Evolutionary conservation across 73 alveolate species (phyloP).

Genomic region (Tetrahymena malaccensis): DNA sequence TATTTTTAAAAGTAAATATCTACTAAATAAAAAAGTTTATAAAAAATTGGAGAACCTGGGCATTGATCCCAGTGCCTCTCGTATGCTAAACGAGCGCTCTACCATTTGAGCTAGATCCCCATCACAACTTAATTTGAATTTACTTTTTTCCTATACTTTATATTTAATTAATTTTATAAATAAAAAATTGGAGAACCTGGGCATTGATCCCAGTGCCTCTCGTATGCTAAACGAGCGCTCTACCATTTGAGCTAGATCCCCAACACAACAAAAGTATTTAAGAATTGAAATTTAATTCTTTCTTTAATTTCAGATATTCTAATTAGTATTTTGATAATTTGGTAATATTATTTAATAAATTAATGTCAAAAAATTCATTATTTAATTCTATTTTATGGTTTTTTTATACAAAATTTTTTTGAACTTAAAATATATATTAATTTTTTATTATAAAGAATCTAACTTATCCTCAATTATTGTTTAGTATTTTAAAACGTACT

Average conservation of each 20-base stretch:
- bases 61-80: conserved; percentile 3
- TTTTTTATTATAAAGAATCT: too few relatives aligned
- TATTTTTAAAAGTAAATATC: too few relatives aligned
- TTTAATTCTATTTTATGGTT: too few relatives aligned
- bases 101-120: conserved; percentile 2
- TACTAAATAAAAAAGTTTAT: too few relatives aligned
- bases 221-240: conserved; percentile 3
- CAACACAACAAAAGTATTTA: background rate
- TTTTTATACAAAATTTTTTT: too few relatives aligned
- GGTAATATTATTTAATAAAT: too few relatives aligned
- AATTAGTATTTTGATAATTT: too few relatives aligned
- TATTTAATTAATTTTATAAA: background rate
- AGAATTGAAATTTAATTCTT: background rate
- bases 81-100: conserved; percentile 2
- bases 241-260: conserved; percentile 1
- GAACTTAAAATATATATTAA: too few relatives aligned
- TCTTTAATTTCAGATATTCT: background rate
- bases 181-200: background rate
- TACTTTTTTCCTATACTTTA: background rate
- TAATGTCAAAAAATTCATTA: too few relatives aligned
- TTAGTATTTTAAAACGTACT: too few relatives aligned
- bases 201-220: conserved; percentile 3
- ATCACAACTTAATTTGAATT: background rate
- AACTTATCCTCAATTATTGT: too few relatives aligned
- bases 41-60: background rate